Percentiles rank a stretch among this genome's conserved stretches.
These are phyloP conservation scores for Phytopythium cucurbitacearum DNA, from an alignment of 352 stramenopile species.

Conservation along the genomic window DNA sequence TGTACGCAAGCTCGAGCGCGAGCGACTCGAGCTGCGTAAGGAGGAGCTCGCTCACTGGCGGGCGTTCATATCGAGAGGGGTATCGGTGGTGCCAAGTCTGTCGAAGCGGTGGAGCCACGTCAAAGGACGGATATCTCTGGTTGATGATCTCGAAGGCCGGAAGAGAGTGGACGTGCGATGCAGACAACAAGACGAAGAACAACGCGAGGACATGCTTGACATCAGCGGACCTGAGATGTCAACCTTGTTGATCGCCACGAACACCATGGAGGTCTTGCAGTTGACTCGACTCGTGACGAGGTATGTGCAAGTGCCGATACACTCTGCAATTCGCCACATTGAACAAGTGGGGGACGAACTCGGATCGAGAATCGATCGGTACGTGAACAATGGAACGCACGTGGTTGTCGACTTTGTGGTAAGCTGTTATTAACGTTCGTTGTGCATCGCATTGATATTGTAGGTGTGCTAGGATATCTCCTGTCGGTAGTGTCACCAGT, in stretches of 20 bases:
- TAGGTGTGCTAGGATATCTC: too few species aligned
- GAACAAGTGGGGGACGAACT: background rate
- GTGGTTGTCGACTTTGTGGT: too few species aligned
- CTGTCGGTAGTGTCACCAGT: too few species aligned
- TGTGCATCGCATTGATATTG: too few species aligned
- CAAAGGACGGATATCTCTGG: background rate
- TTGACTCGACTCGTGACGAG: background rate
- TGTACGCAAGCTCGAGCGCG: conserved; percentile 22
- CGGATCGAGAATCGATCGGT: background rate
- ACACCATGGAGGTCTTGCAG: background rate
- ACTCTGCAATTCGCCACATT: background rate
- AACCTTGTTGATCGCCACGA: background rate
- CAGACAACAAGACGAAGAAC: background rate
- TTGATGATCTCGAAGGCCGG: background rate
- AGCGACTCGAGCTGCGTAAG: conserved; percentile 19
- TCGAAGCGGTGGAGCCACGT: background rate
- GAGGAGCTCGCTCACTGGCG: conserved; percentile 19
- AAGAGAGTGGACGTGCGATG: background rate
- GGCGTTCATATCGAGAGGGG: conserved; percentile 7
- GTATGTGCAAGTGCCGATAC: background rate
- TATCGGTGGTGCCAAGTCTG: background rate
- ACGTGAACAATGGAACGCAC: background rate
- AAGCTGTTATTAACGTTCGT: too few species aligned
- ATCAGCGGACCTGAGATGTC: too few species aligned
- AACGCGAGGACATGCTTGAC: too few species aligned